Evolutionary conservation across 2,329 filamentous ascomycete species (phyloP).

Genomic region (Thermochaetoides dissita): DNA sequence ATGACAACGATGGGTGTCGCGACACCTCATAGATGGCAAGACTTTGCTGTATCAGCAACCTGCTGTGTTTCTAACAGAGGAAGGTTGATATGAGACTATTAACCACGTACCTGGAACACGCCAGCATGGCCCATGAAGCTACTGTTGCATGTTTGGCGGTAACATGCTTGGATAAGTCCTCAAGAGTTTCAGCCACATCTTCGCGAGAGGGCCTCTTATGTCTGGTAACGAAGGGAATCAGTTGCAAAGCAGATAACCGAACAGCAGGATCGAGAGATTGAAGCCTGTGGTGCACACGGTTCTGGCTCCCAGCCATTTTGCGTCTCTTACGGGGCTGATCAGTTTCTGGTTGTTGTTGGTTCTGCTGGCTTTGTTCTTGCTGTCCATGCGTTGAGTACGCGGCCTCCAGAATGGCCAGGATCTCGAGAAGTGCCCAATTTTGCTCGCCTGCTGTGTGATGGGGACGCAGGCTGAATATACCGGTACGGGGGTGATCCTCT

Average conservation of each 20-base stretch:
- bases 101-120: slow-evolving; percentile 54
- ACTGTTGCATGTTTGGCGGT: slow-evolving; percentile 54
- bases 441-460: slow-evolving; percentile 42
- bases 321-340: slow-evolving; percentile 41
- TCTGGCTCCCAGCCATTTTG: slow-evolving; percentile 27
- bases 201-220: slow-evolving; percentile 31
- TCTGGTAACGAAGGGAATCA: slow-evolving; percentile 43
- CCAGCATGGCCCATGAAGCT: slow-evolving; percentile 72
- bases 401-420: slow-evolving; percentile 42
- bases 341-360: slow-evolving; percentile 16
- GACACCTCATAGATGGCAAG: slow-evolving; percentile 31
- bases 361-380: slow-evolving; percentile 12
- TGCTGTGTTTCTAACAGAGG: neutral
- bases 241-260: slow-evolving; percentile 40
- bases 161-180: slow-evolving; percentile 42
- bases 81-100: neutral
- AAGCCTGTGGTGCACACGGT: slow-evolving; percentile 35
- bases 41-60: slow-evolving; percentile 19
- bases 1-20: slow-evolving; percentile 25
- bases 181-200: slow-evolving; percentile 41
- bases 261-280: slow-evolving; percentile 29
- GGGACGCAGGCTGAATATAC: slow-evolving; percentile 38
- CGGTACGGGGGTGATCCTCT: slow-evolving; percentile 30
- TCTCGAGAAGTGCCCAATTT: slow-evolving; percentile 46
- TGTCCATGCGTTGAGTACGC: slow-evolving; percentile 24